Conservation (phyloP, 2,329 filamentous ascomycete species). For the Tympanopsis confertula region DNA sequence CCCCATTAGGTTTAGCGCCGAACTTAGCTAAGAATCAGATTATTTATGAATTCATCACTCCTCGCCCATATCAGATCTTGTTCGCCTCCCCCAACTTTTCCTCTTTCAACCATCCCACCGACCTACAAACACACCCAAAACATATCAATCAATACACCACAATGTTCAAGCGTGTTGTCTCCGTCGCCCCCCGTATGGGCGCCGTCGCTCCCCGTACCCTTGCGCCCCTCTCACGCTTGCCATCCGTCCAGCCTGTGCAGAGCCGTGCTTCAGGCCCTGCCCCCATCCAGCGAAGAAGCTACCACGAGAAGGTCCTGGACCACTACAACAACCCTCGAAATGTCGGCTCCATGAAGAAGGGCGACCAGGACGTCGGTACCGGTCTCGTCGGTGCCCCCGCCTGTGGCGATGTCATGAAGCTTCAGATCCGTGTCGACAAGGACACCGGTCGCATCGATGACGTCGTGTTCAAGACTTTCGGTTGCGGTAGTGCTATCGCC, state of each 20-base stretch:
- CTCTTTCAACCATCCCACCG: too few species aligned
- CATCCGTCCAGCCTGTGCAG: constrained; percentile 11
- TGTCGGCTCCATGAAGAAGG: constrained; percentile 53
- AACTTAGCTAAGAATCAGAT: too few species aligned
- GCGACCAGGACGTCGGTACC: constrained; percentile 73
- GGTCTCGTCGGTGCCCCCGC: constrained; percentile 82
- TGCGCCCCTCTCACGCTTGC: constrained; percentile 24
- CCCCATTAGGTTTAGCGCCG: too few species aligned
- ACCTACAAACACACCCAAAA: too few species aligned
- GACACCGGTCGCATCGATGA: constrained; percentile 80
- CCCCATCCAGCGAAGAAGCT: constrained; percentile 33
- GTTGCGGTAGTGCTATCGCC: constrained; percentile 87
- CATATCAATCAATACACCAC: too few species aligned
- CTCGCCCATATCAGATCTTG: too few species aligned
- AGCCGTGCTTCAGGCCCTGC: constrained; percentile 26
- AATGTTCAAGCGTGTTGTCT: constrained; percentile 47
- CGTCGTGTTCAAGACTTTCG: constrained; percentile 97
- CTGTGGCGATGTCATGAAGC: constrained; percentile 86
- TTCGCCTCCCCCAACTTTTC: too few species aligned
- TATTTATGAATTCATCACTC: too few species aligned
- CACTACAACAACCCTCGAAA: constrained; percentile 42
- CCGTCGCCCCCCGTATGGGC: constrained; percentile 38
- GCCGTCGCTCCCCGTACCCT: constrained; percentile 32
- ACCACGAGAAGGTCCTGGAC: constrained; percentile 52
- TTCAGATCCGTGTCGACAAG: constrained; percentile 81